These are phyloP conservation scores for Cryphonectria carpinicola DNA, from an alignment of 2,329 filamentous ascomycete species.

Conservation along the genomic window DNA sequence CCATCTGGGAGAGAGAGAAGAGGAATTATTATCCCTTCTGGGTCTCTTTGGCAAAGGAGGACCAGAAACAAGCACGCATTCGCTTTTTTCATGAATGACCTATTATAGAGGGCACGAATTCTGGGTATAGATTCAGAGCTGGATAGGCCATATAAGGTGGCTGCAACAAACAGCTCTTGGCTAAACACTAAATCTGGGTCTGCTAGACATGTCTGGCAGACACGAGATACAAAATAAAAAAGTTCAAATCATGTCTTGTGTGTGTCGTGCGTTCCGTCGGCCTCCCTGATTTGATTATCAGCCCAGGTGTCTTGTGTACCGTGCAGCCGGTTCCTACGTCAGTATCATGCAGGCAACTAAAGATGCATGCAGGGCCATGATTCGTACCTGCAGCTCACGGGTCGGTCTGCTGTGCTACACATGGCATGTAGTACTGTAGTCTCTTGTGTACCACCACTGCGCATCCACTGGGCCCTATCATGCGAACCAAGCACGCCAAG, in stretches of 20 bases:
- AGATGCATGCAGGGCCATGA: not conserved
- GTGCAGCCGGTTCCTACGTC: not conserved
- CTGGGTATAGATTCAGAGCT: conserved; percentile 3
- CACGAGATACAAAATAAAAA: conserved; percentile 1
- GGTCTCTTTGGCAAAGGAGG: not conserved
- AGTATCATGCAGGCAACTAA: not conserved
- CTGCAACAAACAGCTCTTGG: not conserved
- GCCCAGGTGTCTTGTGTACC: not conserved
- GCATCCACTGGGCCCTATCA: not conserved
- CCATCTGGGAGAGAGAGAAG: not conserved
- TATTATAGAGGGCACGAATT: conserved; percentile 2
- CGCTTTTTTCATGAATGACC: not conserved
- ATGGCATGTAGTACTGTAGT: not conserved
- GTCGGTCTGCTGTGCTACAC: not conserved
- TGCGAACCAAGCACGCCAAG: not conserved
- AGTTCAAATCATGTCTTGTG: not conserved
- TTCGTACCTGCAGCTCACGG: not conserved
- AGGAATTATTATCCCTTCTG: not conserved
- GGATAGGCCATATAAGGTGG: not conserved
- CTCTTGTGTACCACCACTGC: not conserved
- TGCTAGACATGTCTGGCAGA: not conserved
- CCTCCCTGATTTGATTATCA: not conserved
- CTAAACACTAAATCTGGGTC: not conserved
- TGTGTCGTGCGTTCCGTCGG: not conserved
- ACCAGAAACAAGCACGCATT: not conserved